Evolutionary conservation across 345 rosid genomes (phyloP).

Genomic region (Citrus mangshanensis): DNA sequence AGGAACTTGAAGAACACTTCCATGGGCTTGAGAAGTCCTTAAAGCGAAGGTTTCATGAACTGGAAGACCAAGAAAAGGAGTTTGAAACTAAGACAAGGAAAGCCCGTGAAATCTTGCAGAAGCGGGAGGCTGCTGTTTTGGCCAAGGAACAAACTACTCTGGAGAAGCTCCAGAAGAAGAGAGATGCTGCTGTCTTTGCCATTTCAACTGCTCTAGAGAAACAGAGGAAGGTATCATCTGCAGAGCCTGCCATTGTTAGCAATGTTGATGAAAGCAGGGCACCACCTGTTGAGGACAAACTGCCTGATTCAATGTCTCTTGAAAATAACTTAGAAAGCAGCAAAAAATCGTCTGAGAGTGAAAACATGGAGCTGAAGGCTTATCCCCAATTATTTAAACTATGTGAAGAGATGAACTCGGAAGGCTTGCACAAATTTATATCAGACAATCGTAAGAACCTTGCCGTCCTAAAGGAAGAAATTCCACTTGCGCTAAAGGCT

Average conservation of each 20-base stretch:
- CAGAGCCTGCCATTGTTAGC: conserved; percentile 32
- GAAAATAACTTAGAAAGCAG: conserved; percentile 54
- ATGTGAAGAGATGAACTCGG: conserved; percentile 83
- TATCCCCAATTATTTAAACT: conserved; percentile 78
- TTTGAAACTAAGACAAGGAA: conserved; percentile 68
- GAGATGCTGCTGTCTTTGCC: conserved; percentile 78
- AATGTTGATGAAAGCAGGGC: conserved; percentile 39
- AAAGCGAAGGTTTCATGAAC: conserved; percentile 96
- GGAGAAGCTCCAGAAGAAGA: conserved; percentile 82
- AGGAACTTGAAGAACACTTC: conserved; percentile 96
- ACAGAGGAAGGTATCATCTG: conserved; percentile 47
- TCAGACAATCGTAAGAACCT: conserved; percentile 99
- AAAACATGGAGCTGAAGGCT: conserved; percentile 51
- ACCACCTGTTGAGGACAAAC: conserved; percentile 36
- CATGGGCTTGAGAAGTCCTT: conserved; percentile 96
- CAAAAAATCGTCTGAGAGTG: conserved; percentile 47
- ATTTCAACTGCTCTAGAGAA: conserved; percentile 64
- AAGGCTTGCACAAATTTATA: conserved; percentile 88
- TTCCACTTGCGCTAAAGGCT: conserved; percentile 75
- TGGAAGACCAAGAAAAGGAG: conserved; percentile 94
- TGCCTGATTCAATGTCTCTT: conserved; percentile 41
- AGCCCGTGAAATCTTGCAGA: conserved; percentile 71
- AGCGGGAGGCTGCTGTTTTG: conserved; percentile 75
- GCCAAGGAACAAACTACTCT: conserved; percentile 79
- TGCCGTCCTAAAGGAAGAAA: conserved; percentile 80